These are phyloP conservation scores for Pseudocercospora crystallina DNA, from an alignment of 2,329 filamentous ascomycete genomes.

Conservation along the genomic window DNA sequence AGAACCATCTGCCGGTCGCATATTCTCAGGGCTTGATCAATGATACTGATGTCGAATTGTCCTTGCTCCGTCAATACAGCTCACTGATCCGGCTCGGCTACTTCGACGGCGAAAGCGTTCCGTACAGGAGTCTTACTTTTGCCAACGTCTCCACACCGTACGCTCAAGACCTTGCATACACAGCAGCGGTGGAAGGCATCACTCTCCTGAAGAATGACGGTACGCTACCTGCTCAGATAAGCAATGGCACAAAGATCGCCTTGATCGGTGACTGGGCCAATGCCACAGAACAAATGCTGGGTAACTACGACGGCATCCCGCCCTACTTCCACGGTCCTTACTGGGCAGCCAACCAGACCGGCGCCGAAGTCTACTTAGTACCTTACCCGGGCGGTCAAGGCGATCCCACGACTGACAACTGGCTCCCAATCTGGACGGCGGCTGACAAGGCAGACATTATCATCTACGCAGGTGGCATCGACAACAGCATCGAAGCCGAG, in stretches of 20 bases:
- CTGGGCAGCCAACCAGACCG: slow-evolving; percentile 51
- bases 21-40: slow-evolving; percentile 45
- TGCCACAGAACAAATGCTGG: slow-evolving; percentile 57
- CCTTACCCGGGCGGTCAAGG: slow-evolving; percentile 36
- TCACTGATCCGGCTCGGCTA: slow-evolving; percentile 58
- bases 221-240: slow-evolving; percentile 44
- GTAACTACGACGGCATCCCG: slow-evolving; percentile 59
- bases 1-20: slow-evolving; percentile 46
- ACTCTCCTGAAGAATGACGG: slow-evolving; percentile 56
- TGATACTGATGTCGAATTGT: slow-evolving; percentile 48
- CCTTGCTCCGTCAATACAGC: slow-evolving; percentile 54
- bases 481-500: slow-evolving; percentile 55
- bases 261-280: slow-evolving; percentile 61
- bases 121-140: slow-evolving; percentile 56
- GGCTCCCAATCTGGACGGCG: slow-evolving; percentile 31
- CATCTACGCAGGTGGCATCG: slow-evolving; percentile 57
- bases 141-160: slow-evolving; percentile 56
- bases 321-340: slow-evolving; percentile 58
- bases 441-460: slow-evolving; percentile 53
- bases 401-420: slow-evolving; percentile 35
- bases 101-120: slow-evolving; percentile 52
- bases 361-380: slow-evolving; percentile 49
- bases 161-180: slow-evolving; percentile 56
- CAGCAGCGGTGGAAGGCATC: slow-evolving; percentile 51
- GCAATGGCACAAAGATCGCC: slow-evolving; percentile 46